Conservation (phyloP, 306 rosid genomes). For the Hylodesmum podocarpum region DNA sequence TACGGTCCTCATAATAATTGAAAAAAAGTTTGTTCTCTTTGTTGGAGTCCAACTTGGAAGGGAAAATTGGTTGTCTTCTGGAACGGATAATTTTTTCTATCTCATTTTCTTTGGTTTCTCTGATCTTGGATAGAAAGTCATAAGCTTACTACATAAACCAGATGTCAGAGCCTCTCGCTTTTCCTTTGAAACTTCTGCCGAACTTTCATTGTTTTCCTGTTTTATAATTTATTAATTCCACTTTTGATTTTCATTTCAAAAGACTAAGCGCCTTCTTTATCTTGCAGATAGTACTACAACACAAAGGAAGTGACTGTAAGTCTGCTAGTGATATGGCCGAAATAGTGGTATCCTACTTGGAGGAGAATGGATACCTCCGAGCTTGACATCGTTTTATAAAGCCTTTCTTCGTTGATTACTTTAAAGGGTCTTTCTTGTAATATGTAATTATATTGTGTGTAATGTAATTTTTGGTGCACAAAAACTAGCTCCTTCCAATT, state of each 20-base stretch:
- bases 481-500: constrained; percentile 28
- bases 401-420: constrained; percentile 31
- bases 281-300: constrained; percentile 77
- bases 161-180: not conserved
- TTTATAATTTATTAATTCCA: not conserved
- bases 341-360: constrained; percentile 68
- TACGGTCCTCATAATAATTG: not conserved
- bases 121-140: constrained; percentile 7
- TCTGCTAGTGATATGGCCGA: constrained; percentile 69
- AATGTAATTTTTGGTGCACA: constrained; percentile 18
- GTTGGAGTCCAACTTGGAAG: not conserved
- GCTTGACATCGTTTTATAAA: constrained; percentile 46
- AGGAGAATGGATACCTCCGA: constrained; percentile 67
- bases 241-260: not conserved
- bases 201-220: not conserved
- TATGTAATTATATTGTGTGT: constrained; percentile 20
- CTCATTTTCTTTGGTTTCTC: not conserved
- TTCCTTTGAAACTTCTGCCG: not conserved
- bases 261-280: constrained; percentile 13
- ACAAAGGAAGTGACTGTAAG: constrained; percentile 48
- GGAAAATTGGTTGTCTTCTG: constrained; percentile 8
- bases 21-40: not conserved
- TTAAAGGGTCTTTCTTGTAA: constrained; percentile 20
- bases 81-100: not conserved
- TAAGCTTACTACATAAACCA: not conserved